Evolutionary conservation across 176 grass and related monocot genomes (phyloP), one percentile per base, ranked within the genome.

Genomic region (Canna indica): DNA sequence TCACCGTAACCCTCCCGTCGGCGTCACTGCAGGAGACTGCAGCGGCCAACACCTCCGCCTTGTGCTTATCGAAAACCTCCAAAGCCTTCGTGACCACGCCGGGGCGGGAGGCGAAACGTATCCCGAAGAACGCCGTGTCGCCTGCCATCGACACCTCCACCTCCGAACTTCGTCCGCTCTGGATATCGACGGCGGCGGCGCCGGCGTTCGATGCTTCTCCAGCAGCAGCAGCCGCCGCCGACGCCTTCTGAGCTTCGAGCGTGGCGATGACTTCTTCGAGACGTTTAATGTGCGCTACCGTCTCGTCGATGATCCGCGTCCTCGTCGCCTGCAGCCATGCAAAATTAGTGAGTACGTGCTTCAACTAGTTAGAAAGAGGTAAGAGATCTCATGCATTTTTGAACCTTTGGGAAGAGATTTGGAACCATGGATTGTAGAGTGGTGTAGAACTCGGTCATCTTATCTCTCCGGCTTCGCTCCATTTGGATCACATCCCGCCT

Each of bases 331-430:
- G 66, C 73, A 53, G 6, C 8, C 38, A 17, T 9, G 13, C 58
- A 31, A n/a, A 1, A 42, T 20, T 17, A 15, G 18, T 7, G 29
- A 17, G 7, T 17, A 31, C 57, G 27, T 14, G 9, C 44, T 60
- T 65, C 34, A 25, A 65, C 36, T 36, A 15, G 22, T 6, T 66
- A 27, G 24, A 30, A 67, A 67, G 33, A 36, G 41, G 36, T 18
- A 47, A 48, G 3, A 4, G 25, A 47, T 5, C 16, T 1, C 50
- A 57, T 26, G 47, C 15, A 27, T 47, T 3, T 52, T 3, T 32
- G 7, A 57, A 80, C 83, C 83, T 85, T 85, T 2, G 83, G 83
- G 73, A 85, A 80, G 11, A 85, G 77, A 77, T 68, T 80, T 13
- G 83, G 83, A 76, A 85, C 83, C 46, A 85, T 50, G 3, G 83